Base-by-base conservation (phyloP, 2,329 filamentous ascomycete species). In the Penicillium expansum region DNA sequence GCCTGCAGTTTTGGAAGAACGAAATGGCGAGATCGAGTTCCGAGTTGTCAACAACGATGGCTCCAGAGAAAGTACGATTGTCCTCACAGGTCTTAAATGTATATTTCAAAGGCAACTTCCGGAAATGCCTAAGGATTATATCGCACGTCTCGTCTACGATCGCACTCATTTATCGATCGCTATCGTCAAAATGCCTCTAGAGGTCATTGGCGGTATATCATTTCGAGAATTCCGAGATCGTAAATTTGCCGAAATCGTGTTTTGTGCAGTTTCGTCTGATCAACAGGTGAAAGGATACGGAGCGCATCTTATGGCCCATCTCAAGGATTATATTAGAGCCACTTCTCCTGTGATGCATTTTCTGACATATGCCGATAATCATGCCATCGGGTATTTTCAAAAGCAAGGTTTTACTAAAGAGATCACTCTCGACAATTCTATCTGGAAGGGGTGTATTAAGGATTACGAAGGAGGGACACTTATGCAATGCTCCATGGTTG, bases 101-200 rank as follows among this genome's bases (percentile, higher is more conserved):
- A 95, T 99, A 62, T 97, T 97, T 69, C 94, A 99, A 73, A 97
- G 97, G 68, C 94, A 99, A 71, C 82, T 99, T 7, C 94, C 94
- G 0, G 97, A 97, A 76, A 99, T 97, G 94, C 94, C 94, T n/a
- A 97, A 97, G 74, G 94, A 97, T 71, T 99, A 99, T 73, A 97
- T 99, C 67, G 93, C 94, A 5, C 89, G 94, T 41, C 85, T 99
- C 5, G 94, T 97, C 56, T 99, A 97, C 77, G 94, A 97, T 75
- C 88, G 94, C 50, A 96, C 92, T 7, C 94, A 99, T 78, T 75
- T 97, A 60, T 96, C 91, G 37, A 96, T 99, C 66, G 94, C 94
- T 20, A 97, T 99, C 69, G 91, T 97, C 67, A 97, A 97, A 80
- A 92, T 95, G 68, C 93, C 94, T 0, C 81, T 97, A 47, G 92